Evolutionary conservation across 768 basidiomycete genomes (phyloP).

Genomic region (Mycena leptocephala): DNA sequence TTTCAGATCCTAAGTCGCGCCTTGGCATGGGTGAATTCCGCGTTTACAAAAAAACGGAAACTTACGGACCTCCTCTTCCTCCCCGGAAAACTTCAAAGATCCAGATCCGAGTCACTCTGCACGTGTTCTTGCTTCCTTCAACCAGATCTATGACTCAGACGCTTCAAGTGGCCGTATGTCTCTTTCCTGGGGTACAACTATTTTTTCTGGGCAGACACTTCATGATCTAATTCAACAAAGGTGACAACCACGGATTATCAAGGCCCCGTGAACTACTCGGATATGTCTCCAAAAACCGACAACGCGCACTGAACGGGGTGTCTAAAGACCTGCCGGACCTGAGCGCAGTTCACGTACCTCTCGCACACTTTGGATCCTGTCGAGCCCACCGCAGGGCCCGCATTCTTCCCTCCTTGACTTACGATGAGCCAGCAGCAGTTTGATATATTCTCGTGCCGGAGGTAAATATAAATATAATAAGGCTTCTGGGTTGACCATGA

Average conservation of each 20-base stretch:
- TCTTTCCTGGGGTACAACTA: conserved; percentile 44
- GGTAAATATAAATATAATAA: conserved; percentile 35
- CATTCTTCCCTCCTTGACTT: conserved; percentile 39
- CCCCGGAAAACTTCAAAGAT: no score
- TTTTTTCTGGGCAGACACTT: background rate
- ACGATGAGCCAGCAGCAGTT: conserved; percentile 46
- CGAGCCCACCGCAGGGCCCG: conserved; percentile 37
- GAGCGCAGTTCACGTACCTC: conserved; percentile 39
- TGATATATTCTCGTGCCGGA: conserved; percentile 48
- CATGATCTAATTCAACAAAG: background rate
- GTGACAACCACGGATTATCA: conserved; percentile 48
- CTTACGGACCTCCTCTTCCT: no score
- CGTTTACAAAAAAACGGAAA: background rate
- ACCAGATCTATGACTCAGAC: conserved; percentile 26
- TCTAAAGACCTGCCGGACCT: conserved; percentile 17
- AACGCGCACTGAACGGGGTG: conserved; percentile 1
- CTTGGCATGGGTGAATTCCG: background rate
- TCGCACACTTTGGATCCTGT: conserved; percentile 40
- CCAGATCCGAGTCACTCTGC: background rate
- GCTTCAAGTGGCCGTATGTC: conserved; percentile 48
- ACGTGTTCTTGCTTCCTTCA: background rate
- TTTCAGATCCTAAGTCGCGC: no score
- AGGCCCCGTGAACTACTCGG: conserved; percentile 52
- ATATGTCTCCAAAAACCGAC: conserved; percentile 32
- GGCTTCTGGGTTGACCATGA: background rate